Percentiles rank a stretch among this genome's conserved stretches.
Evolutionary conservation across 2,329 filamentous ascomycete species (phyloP).

Genomic region (Aureobasidium sp.): DNA sequence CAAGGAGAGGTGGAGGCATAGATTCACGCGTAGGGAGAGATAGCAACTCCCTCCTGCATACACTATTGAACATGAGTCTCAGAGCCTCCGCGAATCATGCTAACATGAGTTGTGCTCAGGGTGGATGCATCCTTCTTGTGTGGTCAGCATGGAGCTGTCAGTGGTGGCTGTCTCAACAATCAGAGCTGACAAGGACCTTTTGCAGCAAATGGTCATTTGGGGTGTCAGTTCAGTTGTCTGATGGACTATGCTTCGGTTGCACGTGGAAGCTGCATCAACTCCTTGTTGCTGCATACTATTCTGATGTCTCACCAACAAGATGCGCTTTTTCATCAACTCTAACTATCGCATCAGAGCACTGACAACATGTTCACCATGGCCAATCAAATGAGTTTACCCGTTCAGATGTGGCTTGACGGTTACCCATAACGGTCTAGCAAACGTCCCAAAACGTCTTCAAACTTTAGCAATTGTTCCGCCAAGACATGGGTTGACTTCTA

Average conservation of each 20-base stretch:
- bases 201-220: not conserved
- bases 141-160: not conserved
- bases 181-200: not conserved
- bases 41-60: not conserved
- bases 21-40: slow-evolving; percentile 1
- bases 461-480: slow-evolving; percentile 1
- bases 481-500: slow-evolving; percentile 1
- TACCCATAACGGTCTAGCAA: slow-evolving; percentile 9
- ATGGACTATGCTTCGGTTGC: not conserved
- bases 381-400: not conserved
- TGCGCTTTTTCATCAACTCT: slow-evolving; percentile 6
- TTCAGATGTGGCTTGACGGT: slow-evolving; percentile 2
- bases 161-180: not conserved
- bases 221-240: not conserved
- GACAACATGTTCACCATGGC: not conserved
- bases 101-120: not conserved
- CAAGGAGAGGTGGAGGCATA: slow-evolving; percentile 16
- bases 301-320: slow-evolving; percentile 12
- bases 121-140: not conserved
- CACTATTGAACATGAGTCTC: slow-evolving; percentile 13
- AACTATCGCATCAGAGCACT: slow-evolving; percentile 8
- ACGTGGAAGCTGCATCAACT: not conserved
- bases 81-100: not conserved
- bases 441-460: slow-evolving; percentile 13
- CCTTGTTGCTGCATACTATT: not conserved